These are phyloP conservation scores for Martensiomyces pterosporus DNA, from an alignment of 192 early-diverging fungal species.

Conservation along the genomic window DNA sequence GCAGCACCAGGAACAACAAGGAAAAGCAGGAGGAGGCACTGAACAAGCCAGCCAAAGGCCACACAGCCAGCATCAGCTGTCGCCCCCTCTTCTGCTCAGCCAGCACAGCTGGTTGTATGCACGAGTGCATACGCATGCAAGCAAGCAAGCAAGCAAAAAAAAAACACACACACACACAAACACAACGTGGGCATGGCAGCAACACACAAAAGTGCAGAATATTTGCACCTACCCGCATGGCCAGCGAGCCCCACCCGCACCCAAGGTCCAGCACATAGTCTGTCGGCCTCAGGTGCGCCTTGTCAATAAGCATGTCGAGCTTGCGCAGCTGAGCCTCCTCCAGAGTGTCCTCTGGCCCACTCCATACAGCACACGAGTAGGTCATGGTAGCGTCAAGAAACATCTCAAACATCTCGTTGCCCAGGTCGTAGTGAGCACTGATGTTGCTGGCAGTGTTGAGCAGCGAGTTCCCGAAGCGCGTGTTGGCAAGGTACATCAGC, in stretches of 20 bases:
- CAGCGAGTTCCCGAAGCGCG: conserved; percentile 62
- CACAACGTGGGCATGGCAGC: too few relatives aligned
- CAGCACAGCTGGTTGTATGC: too few relatives aligned
- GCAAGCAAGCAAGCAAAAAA: too few relatives aligned
- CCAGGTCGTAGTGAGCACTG: conserved; percentile 70
- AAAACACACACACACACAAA: too few relatives aligned
- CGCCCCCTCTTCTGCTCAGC: too few relatives aligned
- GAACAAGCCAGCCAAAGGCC: too few relatives aligned
- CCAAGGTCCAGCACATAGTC: conserved; percentile 70
- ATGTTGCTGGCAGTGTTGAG: conserved; percentile 59
- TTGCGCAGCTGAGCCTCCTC: conserved; percentile 63
- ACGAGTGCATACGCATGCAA: too few relatives aligned
- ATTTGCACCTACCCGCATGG: conserved; percentile 47
- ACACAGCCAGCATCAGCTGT: too few relatives aligned
- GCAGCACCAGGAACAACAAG: too few relatives aligned
- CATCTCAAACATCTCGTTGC: conserved; percentile 68
- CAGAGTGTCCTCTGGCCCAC: conserved; percentile 52
- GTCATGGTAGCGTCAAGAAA: conserved; percentile 68
- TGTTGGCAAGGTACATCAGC: conserved; percentile 54
- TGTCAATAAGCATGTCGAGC: conserved; percentile 57
- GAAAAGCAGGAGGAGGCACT: too few relatives aligned
- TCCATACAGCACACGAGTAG: conserved; percentile 71
- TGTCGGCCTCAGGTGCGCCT: conserved; percentile 47
- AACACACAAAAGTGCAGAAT: background rate
- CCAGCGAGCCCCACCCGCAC: conserved; percentile 69